These are phyloP conservation scores for Saksenaea oblongispora DNA, from an alignment of 371 early-diverging fungal species.

Conservation along the genomic window DNA sequence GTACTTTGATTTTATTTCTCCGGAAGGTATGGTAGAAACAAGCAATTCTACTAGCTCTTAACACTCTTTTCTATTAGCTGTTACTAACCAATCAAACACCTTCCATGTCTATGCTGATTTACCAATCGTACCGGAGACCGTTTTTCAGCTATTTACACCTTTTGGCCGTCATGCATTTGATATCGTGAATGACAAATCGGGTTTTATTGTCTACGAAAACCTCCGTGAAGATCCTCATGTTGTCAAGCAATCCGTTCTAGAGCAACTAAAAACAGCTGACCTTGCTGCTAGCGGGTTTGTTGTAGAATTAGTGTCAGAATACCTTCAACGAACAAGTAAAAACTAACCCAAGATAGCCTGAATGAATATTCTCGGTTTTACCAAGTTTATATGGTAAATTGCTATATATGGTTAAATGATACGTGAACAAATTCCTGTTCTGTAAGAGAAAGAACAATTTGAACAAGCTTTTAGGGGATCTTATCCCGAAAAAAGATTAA, in stretches of 20 bases:
- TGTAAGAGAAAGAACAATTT: too few species aligned
- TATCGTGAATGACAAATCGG: conserved; percentile 15
- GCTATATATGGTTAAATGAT: too few species aligned
- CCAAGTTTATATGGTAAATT: too few species aligned
- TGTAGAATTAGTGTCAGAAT: conserved; percentile 18
- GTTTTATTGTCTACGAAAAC: conserved; percentile 36
- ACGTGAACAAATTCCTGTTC: too few species aligned
- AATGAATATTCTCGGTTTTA: too few species aligned
- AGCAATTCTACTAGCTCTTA: not conserved
- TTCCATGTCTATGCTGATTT: conserved; percentile 13
- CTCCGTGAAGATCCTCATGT: conserved; percentile 7
- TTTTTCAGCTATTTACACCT: conserved; percentile 12
- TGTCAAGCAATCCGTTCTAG: conserved; percentile 2
- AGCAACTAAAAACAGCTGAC: not conserved
- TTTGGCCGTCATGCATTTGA: conserved; percentile 37
- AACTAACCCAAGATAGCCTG: not conserved
- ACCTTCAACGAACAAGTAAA: not conserved
- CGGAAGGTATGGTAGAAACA: conserved; percentile 10
- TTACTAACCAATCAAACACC: conserved; percentile 13
- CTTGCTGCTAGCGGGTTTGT: not conserved
- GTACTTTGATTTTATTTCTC: conserved; percentile 36
- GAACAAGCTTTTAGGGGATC: too few species aligned
- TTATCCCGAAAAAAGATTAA: not conserved
- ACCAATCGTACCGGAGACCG: not conserved
- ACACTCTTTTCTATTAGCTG: not conserved